Percentiles rank a stretch among this genome's conserved stretches.
Evolutionary conservation across 129 eudicot genomes (phyloP).

Genomic region (Solidago caesia): DNA sequence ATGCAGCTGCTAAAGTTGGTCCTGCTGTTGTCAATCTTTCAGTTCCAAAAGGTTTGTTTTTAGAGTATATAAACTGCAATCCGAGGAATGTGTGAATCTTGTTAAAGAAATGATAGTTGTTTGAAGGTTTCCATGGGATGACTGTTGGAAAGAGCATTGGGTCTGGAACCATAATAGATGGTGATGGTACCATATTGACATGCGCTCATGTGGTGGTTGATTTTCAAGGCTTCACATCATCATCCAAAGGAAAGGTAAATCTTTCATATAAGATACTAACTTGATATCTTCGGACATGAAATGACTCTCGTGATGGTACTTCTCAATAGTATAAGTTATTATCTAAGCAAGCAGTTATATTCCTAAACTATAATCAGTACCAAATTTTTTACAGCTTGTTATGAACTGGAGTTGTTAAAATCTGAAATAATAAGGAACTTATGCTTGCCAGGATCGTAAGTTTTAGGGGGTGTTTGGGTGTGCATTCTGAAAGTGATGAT

Average conservation of each 20-base stretch:
- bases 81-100: neutral
- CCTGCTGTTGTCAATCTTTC: slow-evolving; percentile 95
- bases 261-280: neutral
- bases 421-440: neutral
- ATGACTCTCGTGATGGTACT: neutral
- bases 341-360: neutral
- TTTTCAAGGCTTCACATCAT: slow-evolving; percentile 57
- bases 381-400: neutral
- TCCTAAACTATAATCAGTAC: neutral
- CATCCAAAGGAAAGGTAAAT: slow-evolving; percentile 76
- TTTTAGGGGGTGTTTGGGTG: neutral
- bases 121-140: slow-evolving; percentile 63
- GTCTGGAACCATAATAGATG: slow-evolving; percentile 84
- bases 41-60: slow-evolving; percentile 64
- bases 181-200: slow-evolving; percentile 84
- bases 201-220: slow-evolving; percentile 93
- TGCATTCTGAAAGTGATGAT: neutral
- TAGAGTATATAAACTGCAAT: slow-evolving; percentile 2
- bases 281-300: neutral
- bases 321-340: neutral
- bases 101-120: slow-evolving; percentile 10
- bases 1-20: slow-evolving; percentile 95
- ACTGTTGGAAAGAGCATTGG: slow-evolving; percentile 77
- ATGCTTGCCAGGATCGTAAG: neutral
- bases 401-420: neutral